phyloP scores from a whole-genome alignment of 2,329 filamentous ascomycete genomes.

The Pseudopyricularia javanii region DNA sequence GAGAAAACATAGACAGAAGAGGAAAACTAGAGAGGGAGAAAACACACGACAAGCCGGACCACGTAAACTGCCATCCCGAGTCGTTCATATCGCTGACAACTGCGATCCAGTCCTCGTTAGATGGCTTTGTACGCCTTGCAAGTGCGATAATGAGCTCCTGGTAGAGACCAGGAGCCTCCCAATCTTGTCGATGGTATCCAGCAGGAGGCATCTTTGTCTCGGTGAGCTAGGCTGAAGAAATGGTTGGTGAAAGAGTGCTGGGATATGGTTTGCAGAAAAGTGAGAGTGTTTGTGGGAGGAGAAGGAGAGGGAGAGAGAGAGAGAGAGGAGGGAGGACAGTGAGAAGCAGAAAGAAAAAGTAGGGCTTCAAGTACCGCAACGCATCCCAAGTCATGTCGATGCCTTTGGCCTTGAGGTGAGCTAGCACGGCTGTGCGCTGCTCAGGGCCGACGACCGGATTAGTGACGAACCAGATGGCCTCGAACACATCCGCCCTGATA shows the following conservation, averaged over 20 bases:
- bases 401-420: conserved; percentile 8
- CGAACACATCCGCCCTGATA: conserved; percentile 7
- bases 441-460: conserved; percentile 2
- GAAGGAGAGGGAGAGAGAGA: neutral
- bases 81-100: conserved; percentile 12
- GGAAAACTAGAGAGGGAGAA: neutral
- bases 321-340: neutral
- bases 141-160: conserved; percentile 30
- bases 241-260: neutral
- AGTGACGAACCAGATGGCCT: conserved; percentile 6
- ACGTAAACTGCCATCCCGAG: conserved; percentile 15
- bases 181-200: conserved; percentile 15
- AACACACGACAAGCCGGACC: conserved; percentile 3
- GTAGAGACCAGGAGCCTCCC: conserved; percentile 26
- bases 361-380: conserved; percentile 8
- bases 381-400: conserved; percentile 12
- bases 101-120: conserved; percentile 13
- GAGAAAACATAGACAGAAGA: too few relatives aligned
- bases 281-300: neutral
- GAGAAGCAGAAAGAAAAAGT: neutral
- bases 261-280: too few relatives aligned
- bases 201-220: conserved; percentile 4
- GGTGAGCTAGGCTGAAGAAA: neutral
- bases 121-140: conserved; percentile 22
- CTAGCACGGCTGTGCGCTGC: conserved; percentile 7